Percentiles rank a stretch among this genome's conserved stretches.
Evolutionary conservation across 495 filamentous ascomycete species (phyloP).

Genomic region (Clohesyomyces aquaticus): DNA sequence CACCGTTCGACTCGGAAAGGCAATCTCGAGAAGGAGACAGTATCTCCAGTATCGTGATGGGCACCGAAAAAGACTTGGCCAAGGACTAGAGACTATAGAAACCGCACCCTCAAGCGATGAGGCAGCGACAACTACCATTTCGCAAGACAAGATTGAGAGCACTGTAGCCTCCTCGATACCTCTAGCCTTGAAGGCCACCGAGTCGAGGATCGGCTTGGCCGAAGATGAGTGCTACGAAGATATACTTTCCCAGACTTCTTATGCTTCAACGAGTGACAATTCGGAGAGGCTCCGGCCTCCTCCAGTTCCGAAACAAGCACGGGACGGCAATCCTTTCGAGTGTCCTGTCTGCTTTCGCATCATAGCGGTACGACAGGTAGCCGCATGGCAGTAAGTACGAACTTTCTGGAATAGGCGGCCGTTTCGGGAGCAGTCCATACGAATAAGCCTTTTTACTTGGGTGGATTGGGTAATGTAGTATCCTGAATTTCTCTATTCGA

Average conservation of each 20-base stretch:
- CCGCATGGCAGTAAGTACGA: constrained; percentile 16
- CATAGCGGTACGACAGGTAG: constrained; percentile 12
- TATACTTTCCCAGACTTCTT: constrained; percentile 20
- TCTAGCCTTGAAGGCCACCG: constrained; percentile 10
- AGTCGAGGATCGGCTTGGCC: neutral
- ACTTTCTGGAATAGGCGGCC: neutral
- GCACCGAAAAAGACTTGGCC: constrained; percentile 15
- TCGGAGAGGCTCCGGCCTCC: constrained; percentile 14
- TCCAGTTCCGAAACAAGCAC: constrained; percentile 22
- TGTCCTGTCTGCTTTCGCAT: constrained; percentile 28
- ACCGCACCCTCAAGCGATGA: neutral
- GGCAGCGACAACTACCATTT: neutral
- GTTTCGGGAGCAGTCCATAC: too few species aligned
- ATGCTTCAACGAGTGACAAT: constrained; percentile 15
- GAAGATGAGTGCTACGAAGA: constrained; percentile 23
- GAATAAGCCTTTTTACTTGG: too few species aligned
- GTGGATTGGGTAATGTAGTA: too few species aligned
- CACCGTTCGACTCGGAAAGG: constrained; percentile 16
- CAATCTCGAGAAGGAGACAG: constrained; percentile 23
- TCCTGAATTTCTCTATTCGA: too few species aligned
- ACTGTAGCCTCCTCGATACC: constrained; percentile 28
- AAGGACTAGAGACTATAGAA: constrained; percentile 4
- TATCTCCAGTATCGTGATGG: constrained; percentile 23
- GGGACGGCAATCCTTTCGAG: constrained; percentile 25
- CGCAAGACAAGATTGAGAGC: constrained; percentile 15